Evolutionary conservation across 768 basidiomycete species (phyloP), one percentile per base, ranked within the genome.

Genomic region (Lactifluus hygrophoroides): DNA sequence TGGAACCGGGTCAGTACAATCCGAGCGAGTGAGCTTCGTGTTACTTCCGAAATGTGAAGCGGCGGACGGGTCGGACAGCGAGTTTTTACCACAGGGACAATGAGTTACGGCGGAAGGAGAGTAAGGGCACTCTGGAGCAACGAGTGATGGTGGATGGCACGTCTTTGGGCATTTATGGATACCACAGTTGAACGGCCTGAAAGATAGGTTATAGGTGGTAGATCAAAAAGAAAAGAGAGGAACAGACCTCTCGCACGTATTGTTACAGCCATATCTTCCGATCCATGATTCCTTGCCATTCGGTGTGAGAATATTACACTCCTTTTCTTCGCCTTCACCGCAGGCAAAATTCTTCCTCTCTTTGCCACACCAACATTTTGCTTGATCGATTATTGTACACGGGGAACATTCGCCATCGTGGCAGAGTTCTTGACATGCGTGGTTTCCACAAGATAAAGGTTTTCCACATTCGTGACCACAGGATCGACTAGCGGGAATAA

Each of bases 351-450:
- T 72, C 64, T 77, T 80, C 38, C 71, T 72, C 38, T 82, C 80
- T 62, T 79, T 80, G 0, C 93, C 93, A 67, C 95, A 98, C 73
- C 82, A 96, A 70, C 95, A 98, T 27, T 66, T 74, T 25, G 79
- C 78, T 1, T 64, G 43, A 52, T 89, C 83, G 38, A 65, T 73
- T 11, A 77, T 73, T 0, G 71, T 63, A 71, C 96, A 98, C 1
- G 76, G 74, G 3, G 69, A 73, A 70, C 96, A 99, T 0, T 74
- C 71, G 0, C 90, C 93, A 1, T 78, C 75, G 67, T 99, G 96
- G 65, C 95, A 99, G 0, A 73, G 61, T 50, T 76, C 72, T 56
- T 75, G 63, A 61, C 95, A 99, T 0, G 57, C 42, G 68, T 98
- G 95, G 50, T 86, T 80, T 0, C 81, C 82, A 63, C 94, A 94